These are phyloP conservation scores for Kandelia obovata DNA, from an alignment of 345 rosid genomes.

Conservation along the genomic window DNA sequence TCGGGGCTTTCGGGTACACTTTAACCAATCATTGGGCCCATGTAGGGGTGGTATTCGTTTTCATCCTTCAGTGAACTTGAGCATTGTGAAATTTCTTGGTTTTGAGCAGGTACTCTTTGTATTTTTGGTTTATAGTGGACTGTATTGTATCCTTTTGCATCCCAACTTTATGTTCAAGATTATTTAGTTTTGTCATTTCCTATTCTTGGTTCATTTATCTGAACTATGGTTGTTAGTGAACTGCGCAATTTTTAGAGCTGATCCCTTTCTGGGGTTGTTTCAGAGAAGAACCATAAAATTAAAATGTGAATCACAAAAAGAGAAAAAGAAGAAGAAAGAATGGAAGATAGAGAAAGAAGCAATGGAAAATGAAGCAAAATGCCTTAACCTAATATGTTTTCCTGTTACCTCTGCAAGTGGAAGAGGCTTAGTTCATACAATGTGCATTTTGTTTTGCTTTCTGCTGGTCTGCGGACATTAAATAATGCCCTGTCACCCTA, in stretches of 20 bases:
- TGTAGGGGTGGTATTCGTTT: conserved; percentile 96
- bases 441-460: neutral
- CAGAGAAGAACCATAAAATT: neutral
- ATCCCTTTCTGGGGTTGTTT: neutral
- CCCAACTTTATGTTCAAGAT: neutral
- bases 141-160: conserved; percentile 11
- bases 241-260: conserved; percentile 4
- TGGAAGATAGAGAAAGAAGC: too few relatives aligned
- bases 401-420: too few relatives aligned
- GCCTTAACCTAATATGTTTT: too few relatives aligned
- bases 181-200: neutral
- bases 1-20: conserved; percentile 94
- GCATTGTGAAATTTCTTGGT: conserved; percentile 91
- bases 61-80: conserved; percentile 86
- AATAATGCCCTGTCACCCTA: conserved; percentile 91
- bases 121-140: conserved; percentile 5
- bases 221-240: neutral
- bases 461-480: conserved; percentile 53
- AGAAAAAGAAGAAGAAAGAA: too few relatives aligned
- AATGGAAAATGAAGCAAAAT: too few relatives aligned
- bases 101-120: conserved; percentile 70
- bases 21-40: conserved; percentile 92
- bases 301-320: too few relatives aligned
- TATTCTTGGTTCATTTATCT: conserved; percentile 8
- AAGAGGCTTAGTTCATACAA: neutral